Evolutionary conservation across 1,284 basidiomycete genomes (phyloP), one percentile per base, ranked within the genome.

Genomic region (Ustilago cynodontis): DNA sequence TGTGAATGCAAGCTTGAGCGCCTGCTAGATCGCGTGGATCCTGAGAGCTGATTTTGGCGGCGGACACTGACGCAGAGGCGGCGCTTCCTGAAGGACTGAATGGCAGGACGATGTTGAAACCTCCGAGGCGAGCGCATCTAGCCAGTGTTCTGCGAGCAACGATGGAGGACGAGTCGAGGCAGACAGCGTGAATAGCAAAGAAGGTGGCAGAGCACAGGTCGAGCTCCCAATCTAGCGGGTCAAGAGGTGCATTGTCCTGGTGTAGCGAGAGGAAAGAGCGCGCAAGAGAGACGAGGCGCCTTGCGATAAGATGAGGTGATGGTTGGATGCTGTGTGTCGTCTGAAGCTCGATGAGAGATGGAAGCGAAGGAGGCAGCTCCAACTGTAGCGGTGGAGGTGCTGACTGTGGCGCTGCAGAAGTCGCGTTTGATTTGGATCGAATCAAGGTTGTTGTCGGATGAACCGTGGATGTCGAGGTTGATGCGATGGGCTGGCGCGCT

Each of bases 191-290:
- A 50, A 65, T 67, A 29, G 82, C 74, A 41, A 76, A 83, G 53
- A 83, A 74, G 26, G 82, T 82, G 14, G 80, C 82, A 5, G 82
- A 80, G 39, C 71, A 78, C 35, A 78, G 52, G 33, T 78, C 76
- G 26, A 71, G 51, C 47, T 78, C 76, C 63, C 67, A 68, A 26
- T 70, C 60, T 7, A 59, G 24, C 3, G 71, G 58, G 37, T 78
- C 64, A 22, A 5, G 22, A 1, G 64, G 22, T 7, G 37, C 28
- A 33, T 50, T 4, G 10, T 66, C 61, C 13, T 55, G 26, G 18
- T 56, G 49, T 2, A 77, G 31, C 14, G 58, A 39, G 29, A 78
- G 64, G 45, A 61, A 74, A 41, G 67, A 65, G 60, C 68, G 69
- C 20, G 76, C 76, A 11, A 78, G 43, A 9, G 64, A 65, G 26